These are phyloP conservation scores for Neofusicoccum cordaticola DNA, from an alignment of 2,329 filamentous ascomycete genomes.

Conservation along the genomic window DNA sequence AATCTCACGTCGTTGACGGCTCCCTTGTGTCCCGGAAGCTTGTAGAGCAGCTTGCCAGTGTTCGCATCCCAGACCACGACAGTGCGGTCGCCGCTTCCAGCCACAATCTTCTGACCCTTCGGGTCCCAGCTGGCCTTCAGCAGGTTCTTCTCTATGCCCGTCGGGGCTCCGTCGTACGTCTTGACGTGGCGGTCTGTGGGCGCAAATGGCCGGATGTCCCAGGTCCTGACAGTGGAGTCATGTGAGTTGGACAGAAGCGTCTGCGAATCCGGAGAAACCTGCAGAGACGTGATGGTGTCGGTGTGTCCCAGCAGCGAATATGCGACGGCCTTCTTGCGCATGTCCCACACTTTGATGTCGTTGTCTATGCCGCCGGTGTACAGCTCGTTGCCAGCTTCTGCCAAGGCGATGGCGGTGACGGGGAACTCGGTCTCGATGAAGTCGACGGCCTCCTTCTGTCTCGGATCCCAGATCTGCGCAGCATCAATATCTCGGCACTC, in stretches of 20 bases:
- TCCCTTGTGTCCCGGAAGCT: constrained; percentile 91
- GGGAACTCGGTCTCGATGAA: constrained; percentile 90
- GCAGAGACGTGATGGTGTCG: constrained; percentile 86
- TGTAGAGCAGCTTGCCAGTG: constrained; percentile 88
- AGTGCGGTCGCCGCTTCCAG: constrained; percentile 85
- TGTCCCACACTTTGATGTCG: constrained; percentile 94
- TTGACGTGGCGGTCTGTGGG: constrained; percentile 79
- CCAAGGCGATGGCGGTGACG: constrained; percentile 85
- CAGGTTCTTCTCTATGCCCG: constrained; percentile 87
- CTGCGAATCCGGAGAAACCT: constrained; percentile 90
- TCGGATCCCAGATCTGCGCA: constrained; percentile 80
- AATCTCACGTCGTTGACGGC: constrained; percentile 95
- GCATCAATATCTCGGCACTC: constrained; percentile 22
- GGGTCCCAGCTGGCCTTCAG: constrained; percentile 87
- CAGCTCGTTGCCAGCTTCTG: constrained; percentile 91
- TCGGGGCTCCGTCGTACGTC: constrained; percentile 88
- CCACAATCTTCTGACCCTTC: constrained; percentile 80
- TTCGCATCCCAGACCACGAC: constrained; percentile 88
- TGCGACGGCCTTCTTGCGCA: constrained; percentile 83
- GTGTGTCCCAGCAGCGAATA: constrained; percentile 87
- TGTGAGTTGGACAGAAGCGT: constrained; percentile 87
- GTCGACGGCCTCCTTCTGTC: constrained; percentile 82
- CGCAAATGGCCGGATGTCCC: constrained; percentile 95
- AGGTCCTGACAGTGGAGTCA: constrained; percentile 89
- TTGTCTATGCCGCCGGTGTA: constrained; percentile 96